phyloP scores from a whole-genome alignment of 805 yeast species.

The Metschnikowia borealis region DNA sequence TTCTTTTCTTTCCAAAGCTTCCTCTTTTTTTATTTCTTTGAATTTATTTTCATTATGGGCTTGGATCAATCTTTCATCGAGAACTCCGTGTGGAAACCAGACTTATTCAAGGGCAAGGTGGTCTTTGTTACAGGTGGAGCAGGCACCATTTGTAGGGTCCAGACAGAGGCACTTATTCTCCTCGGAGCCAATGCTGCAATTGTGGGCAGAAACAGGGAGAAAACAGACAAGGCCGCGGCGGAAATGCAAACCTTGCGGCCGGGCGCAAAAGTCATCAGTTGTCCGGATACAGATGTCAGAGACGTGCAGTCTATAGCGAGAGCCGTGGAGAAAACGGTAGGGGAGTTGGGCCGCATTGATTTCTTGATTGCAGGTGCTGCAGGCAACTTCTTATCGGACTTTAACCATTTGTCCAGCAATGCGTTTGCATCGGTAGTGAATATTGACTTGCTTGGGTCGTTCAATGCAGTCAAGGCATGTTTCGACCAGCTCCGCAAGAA shows the following conservation, averaged over 20 bases:
- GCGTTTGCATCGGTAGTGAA: slow-evolving; percentile 38
- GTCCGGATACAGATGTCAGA: slow-evolving; percentile 23
- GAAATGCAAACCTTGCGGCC: slow-evolving; percentile 22
- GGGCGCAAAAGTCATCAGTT: slow-evolving; percentile 24
- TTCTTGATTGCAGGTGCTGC: slow-evolving; percentile 45
- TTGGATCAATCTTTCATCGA: slow-evolving; percentile 20
- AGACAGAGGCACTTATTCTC: slow-evolving; percentile 26
- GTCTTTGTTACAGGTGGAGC: slow-evolving; percentile 31
- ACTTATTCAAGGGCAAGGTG: slow-evolving; percentile 28
- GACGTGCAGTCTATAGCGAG: slow-evolving; percentile 21
- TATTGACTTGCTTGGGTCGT: slow-evolving; percentile 41
- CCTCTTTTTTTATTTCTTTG: too few species aligned
- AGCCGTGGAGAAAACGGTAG: slow-evolving; percentile 24
- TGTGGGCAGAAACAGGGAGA: slow-evolving; percentile 24
- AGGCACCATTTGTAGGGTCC: slow-evolving; percentile 28
- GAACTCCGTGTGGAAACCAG: slow-evolving; percentile 23
- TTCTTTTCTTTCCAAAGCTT: neutral
- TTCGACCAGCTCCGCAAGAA: slow-evolving; percentile 35
- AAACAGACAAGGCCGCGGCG: slow-evolving; percentile 23
- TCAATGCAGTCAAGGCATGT: slow-evolving; percentile 39
- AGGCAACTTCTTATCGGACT: slow-evolving; percentile 40
- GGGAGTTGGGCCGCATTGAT: slow-evolving; percentile 39
- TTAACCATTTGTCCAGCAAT: slow-evolving; percentile 40
- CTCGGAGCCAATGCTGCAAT: slow-evolving; percentile 30
- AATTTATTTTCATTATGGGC: slow-evolving; percentile 8